A percentile compares a stretch with the other conserved stretches of the same genome.
Conservation (phyloP, 495 filamentous ascomycete genomes). For the Penicillium alfredii region DNA sequence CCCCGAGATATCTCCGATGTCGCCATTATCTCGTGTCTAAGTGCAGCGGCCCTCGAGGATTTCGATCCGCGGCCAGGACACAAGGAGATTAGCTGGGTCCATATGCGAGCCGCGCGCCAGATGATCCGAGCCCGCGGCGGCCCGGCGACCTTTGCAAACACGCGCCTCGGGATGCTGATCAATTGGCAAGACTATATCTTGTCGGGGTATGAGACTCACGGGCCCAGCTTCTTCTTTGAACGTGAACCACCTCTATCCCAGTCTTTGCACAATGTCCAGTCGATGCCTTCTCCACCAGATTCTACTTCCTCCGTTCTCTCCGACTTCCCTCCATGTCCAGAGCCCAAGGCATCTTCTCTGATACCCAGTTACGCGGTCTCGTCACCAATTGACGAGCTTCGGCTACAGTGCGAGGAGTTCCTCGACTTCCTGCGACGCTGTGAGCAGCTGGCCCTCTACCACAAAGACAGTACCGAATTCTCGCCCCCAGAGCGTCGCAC, state of each 20-base stretch:
- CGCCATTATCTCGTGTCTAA: slow-evolving; percentile 34
- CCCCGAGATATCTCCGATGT: slow-evolving; percentile 31
- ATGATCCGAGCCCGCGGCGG: slow-evolving; percentile 37
- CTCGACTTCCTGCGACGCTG: slow-evolving; percentile 34
- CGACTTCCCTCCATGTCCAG: slow-evolving; percentile 4
- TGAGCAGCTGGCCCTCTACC: slow-evolving; percentile 30
- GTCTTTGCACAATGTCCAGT: slow-evolving; percentile 1
- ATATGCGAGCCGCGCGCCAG: slow-evolving; percentile 35
- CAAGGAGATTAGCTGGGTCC: slow-evolving; percentile 34
- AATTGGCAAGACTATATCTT: slow-evolving; percentile 43
- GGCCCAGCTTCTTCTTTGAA: slow-evolving; percentile 32
- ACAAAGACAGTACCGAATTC: slow-evolving; percentile 12
- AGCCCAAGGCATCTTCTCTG: slow-evolving; percentile 1
- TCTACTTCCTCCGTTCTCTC: slow-evolving; percentile 18
- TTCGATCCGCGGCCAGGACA: slow-evolving; percentile 35
- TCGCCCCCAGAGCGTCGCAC: slow-evolving; percentile 18
- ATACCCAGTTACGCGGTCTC: neutral
- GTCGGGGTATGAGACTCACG: slow-evolving; percentile 33
- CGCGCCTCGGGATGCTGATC: slow-evolving; percentile 35
- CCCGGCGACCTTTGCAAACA: slow-evolving; percentile 31
- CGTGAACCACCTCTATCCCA: neutral
- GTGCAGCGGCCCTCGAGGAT: slow-evolving; percentile 37
- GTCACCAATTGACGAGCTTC: slow-evolving; percentile 26
- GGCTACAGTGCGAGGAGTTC: slow-evolving; percentile 33
- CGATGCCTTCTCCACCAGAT: slow-evolving; percentile 20